Base-by-base conservation (phyloP, 2,329 filamentous ascomycete species). In the Aspergillus hortae region DNA sequence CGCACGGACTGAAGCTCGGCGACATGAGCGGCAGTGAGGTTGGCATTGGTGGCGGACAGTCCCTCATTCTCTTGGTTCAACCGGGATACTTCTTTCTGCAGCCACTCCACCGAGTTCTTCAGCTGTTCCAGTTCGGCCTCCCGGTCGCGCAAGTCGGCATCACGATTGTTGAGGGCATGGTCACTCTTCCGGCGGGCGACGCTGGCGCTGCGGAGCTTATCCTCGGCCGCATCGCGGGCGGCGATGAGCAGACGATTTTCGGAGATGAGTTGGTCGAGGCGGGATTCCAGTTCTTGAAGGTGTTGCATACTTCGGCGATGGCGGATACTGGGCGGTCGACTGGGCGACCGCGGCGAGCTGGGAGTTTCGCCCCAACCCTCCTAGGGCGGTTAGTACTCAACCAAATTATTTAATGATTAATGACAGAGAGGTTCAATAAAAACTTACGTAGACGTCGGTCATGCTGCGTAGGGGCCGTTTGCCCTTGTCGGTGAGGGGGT, bases 241-340 rank as follows among this genome's bases (percentile, higher is more conserved):
- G 92, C 87, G 61, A 84, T 80, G 25, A 99, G 84, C 56, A 84
- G 77, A 51, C 87, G 85, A 67, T 97, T 97, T 70, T 99, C 92
- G 19, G 87, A 85, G 38, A 88, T 78, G 58, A 99, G 80, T 71
- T 92, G 87, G 62, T 96, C 90, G 63, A 99, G 82, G 65, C 83
- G 85, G 54, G 83, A 80, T 77, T 97, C 91, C 67, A 99, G 85
- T 65, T 99, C 92, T 67, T 82, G 75, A 55, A 97, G 85, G 49
- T 92, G 85, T 75, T 97, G 92, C 86, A 97, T 92, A 80, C 92
- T 97, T 74, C 96, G 94, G 68, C 92, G 89, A 69, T 92, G 92
- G 64, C 92, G 92, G 83, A 99, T 89, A 78, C 91, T 96, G 67
- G 92, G 90, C 64, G 94, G 92, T 73, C 92, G 86, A 62, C 90